Base-by-base conservation (phyloP, 306 rosid genomes). In the Vigna trinervia region DNA sequence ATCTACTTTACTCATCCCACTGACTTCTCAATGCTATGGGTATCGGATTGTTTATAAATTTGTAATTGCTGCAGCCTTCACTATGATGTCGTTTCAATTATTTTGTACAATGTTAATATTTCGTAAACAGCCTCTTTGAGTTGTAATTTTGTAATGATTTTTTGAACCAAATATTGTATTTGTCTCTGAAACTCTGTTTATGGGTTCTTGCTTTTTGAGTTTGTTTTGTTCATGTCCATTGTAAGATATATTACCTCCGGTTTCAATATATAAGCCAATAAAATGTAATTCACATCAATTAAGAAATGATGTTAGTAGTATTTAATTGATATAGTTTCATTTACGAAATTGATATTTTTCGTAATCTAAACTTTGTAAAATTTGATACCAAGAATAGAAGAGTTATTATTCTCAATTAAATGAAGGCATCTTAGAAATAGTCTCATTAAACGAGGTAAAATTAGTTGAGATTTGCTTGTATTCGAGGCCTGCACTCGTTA, bases 21-120 rank as follows among this genome's bases (percentile, higher is more conserved):
- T n/a, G 34, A 48, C n/a, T 45, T 50, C 78, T 59, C 8, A 36
- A 48, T 72, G 47, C 28, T n/a, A 46, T 45, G 36, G 66, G 54
- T 39, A 67, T 36, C 41, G 28, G 45, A 59, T 6, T 67, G 63
- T 28, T 47, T 57, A 28, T 45, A 61, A 51, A 78, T 67, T 63
- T 4, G 5, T 32, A 15, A 32, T 62, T 62, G 14, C 13, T 43
- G 20, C 46, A 75, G 45, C 26, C 58, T 48, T 48, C 66, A 12
- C 19, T 32, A 46, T 45, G 50, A 71, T 50, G 58, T 28, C 45
- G 53, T 56, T 19, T 63, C 57, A 10, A 15, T 12, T 20, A 51
- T n/a, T 30, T 36, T 66, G 38, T 26, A 41, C 46, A 8, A 26
- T 78, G 45, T 62, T 5, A 22, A 41, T 28, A 10, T 45, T 20